Evolutionary conservation across 1,284 basidiomycete species (phyloP).

Genomic region (Clitocybe nebularis): DNA sequence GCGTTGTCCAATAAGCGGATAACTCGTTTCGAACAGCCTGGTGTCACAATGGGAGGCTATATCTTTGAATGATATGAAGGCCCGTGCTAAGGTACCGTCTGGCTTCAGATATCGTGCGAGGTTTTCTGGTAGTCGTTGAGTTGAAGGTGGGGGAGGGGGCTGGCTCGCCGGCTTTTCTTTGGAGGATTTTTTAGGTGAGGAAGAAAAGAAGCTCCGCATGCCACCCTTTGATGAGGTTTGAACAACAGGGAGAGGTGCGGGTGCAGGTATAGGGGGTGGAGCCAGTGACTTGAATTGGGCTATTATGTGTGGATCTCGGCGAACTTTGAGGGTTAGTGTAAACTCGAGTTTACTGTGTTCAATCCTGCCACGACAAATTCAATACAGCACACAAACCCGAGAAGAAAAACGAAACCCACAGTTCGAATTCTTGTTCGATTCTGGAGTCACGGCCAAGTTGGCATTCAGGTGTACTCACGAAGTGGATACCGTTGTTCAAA

Average conservation of each 20-base stretch:
- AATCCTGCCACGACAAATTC: constrained; percentile 44
- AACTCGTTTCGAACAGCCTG: constrained; percentile 77
- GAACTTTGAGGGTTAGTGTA: constrained; percentile 80
- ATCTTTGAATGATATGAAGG: constrained; percentile 84
- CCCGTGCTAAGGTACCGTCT: constrained; percentile 77
- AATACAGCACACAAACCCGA: not conserved
- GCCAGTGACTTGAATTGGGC: constrained; percentile 65
- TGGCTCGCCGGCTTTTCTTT: constrained; percentile 41
- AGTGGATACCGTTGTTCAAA: constrained; percentile 95
- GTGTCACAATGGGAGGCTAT: constrained; percentile 79
- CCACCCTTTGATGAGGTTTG: constrained; percentile 53
- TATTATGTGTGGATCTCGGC: constrained; percentile 78
- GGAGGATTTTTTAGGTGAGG: constrained; percentile 67
- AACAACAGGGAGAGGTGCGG: constrained; percentile 36
- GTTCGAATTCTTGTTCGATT: constrained; percentile 92
- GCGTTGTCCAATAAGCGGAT: constrained; percentile 79
- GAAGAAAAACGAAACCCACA: constrained; percentile 49
- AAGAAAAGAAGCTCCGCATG: constrained; percentile 73
- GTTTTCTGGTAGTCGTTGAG: constrained; percentile 53
- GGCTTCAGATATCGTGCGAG: constrained; percentile 80
- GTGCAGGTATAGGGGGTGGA: constrained; percentile 32
- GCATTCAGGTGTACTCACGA: constrained; percentile 87
- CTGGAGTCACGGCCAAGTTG: constrained; percentile 58
- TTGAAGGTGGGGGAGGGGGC: constrained; percentile 32
- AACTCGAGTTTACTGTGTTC: constrained; percentile 90